Evolutionary conservation across 1,284 basidiomycete genomes (phyloP).

Genomic region (Ceratobasidium sp.): DNA sequence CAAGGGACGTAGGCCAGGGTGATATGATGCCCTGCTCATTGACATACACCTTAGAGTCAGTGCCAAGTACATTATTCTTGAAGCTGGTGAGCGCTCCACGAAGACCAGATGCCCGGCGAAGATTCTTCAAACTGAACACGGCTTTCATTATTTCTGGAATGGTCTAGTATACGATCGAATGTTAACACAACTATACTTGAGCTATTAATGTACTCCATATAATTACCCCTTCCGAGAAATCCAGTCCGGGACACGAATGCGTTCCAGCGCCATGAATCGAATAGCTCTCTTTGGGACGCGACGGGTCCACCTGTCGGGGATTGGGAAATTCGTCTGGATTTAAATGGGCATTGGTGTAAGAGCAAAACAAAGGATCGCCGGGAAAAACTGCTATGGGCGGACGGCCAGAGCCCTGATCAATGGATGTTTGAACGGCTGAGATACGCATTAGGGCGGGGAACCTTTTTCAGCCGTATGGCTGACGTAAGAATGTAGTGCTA

Average conservation of each 20-base stretch:
- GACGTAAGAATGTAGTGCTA: not conserved
- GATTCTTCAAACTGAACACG: constrained; percentile 60
- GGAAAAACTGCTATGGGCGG: not conserved
- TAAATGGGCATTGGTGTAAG: not conserved
- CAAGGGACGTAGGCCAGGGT: not conserved
- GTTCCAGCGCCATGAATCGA: constrained; percentile 60
- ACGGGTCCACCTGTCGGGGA: constrained; percentile 57
- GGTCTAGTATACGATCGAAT: constrained; percentile 37
- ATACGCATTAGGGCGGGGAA: constrained; percentile 2
- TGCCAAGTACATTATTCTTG: constrained; percentile 37
- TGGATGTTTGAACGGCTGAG: not conserved
- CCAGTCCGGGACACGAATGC: constrained; percentile 59
- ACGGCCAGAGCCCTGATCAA: not conserved
- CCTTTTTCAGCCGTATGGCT: not conserved
- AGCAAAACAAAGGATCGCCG: constrained; percentile 6
- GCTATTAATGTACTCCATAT: not conserved
- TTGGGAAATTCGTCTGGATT: constrained; percentile 55
- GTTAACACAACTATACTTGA: not conserved
- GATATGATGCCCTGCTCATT: not conserved
- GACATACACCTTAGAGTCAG: not conserved
- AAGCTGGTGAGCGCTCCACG: constrained; percentile 57
- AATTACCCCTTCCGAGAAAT: constrained; percentile 55
- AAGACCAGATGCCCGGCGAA: constrained; percentile 59
- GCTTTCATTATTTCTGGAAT: constrained; percentile 60
- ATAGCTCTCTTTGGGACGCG: constrained; percentile 55